These are phyloP conservation scores for Bruguiera sexangula DNA, from an alignment of 345 rosid genomes.

Conservation along the genomic window DNA sequence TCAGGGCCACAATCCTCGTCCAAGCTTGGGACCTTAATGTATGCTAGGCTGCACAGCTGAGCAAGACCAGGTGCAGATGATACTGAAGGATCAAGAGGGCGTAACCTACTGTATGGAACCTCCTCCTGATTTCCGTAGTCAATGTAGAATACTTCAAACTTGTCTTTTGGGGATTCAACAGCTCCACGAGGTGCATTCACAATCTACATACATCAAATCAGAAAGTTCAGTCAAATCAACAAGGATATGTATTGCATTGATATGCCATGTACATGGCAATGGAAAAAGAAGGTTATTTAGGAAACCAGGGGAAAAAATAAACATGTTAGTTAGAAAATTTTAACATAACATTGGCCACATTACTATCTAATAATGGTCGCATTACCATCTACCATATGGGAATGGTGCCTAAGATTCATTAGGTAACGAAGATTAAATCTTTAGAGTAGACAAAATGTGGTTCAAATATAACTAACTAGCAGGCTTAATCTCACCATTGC, in stretches of 20 bases:
- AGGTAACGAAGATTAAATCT: background rate
- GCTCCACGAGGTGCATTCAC: slow-evolving; percentile 79
- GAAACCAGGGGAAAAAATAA: background rate
- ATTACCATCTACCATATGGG: too few relatives aligned
- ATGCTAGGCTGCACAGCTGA: slow-evolving; percentile 91
- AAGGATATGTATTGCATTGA: background rate
- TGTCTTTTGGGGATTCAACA: slow-evolving; percentile 62
- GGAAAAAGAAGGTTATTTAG: background rate
- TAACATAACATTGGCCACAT: background rate
- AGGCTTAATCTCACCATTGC: slow-evolving; percentile 61
- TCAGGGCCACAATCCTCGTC: slow-evolving; percentile 84
- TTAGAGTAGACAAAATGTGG: background rate
- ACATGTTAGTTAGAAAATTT: background rate
- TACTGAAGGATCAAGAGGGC: slow-evolving; percentile 76
- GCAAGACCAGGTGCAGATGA: slow-evolving; percentile 76
- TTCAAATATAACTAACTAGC: background rate
- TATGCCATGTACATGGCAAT: background rate
- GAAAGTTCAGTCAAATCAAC: background rate
- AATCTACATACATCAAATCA: slow-evolving; percentile 42
- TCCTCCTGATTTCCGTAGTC: slow-evolving; percentile 95
- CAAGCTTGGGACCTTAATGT: slow-evolving; percentile 76
- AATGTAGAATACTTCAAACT: slow-evolving; percentile 89
- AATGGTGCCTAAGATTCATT: too few relatives aligned
- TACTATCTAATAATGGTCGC: too few relatives aligned
- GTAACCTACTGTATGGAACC: slow-evolving; percentile 62